phyloP scores from a whole-genome alignment of 148 eudicot genomes.

The Silene conica region DNA sequence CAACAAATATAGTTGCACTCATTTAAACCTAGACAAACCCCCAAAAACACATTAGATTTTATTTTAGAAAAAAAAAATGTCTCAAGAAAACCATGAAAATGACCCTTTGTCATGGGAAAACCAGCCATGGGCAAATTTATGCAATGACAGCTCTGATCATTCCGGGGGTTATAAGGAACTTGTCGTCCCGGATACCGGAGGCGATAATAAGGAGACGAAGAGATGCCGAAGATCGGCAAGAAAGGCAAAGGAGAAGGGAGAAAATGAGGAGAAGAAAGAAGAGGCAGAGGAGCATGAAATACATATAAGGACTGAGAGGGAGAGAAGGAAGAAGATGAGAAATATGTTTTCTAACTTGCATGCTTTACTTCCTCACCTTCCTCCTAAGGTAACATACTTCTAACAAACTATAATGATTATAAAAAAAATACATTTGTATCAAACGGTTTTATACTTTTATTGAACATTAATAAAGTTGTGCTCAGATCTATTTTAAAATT shows the following conservation, averaged over 20 bases:
- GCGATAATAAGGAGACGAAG: slow-evolving; percentile 3
- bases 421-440: too few relatives aligned
- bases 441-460: too few relatives aligned
- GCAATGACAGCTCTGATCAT: slow-evolving; percentile 7
- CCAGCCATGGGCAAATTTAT: slow-evolving; percentile 24
- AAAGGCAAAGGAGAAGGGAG: slow-evolving; percentile 14
- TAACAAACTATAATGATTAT: not conserved
- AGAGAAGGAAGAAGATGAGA: slow-evolving; percentile 91
- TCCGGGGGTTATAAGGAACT: not conserved
- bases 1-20: not conserved
- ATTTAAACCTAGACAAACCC: not conserved
- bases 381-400: slow-evolving; percentile 54
- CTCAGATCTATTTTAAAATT: too few relatives aligned
- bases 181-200: not conserved
- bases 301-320: slow-evolving; percentile 83
- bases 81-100: slow-evolving; percentile 17
- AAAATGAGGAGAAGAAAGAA: slow-evolving; percentile 22
- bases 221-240: not conserved
- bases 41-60: not conserved
- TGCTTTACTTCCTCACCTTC: slow-evolving; percentile 65
- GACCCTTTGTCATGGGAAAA: slow-evolving; percentile 21
- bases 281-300: slow-evolving; percentile 49
- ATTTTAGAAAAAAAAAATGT: slow-evolving; percentile 16
- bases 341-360: slow-evolving; percentile 66
- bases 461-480: too few relatives aligned